Conservation (phyloP, 805 yeast species). For the Saccharomycopsis schoenii region DNA sequence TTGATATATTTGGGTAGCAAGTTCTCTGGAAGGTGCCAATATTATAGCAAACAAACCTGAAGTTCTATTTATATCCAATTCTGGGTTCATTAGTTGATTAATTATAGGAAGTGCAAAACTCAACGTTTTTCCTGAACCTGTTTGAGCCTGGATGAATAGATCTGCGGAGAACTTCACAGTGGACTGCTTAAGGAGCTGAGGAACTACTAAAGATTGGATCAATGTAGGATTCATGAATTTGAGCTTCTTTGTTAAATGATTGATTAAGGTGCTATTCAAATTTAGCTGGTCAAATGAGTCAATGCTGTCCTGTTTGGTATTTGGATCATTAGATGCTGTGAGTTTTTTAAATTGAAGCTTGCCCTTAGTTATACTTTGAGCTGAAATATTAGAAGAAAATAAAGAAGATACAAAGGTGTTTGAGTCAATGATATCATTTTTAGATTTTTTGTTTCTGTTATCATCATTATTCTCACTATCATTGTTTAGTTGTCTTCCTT, state of each 20-base stretch:
- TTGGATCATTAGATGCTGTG: background rate
- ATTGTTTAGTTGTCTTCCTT: constrained; percentile 2
- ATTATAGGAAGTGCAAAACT: constrained; percentile 81
- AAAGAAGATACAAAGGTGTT: constrained; percentile 76
- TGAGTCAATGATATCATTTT: constrained; percentile 26
- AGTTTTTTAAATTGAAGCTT: constrained; percentile 32
- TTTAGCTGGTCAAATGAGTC: background rate
- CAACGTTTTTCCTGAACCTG: constrained; percentile 96
- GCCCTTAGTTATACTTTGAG: constrained; percentile 24
- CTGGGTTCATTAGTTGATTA: constrained; percentile 54
- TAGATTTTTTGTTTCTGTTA: constrained; percentile 29
- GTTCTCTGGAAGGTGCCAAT: constrained; percentile 89
- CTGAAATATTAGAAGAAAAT: constrained; percentile 58
- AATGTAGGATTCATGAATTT: constrained; percentile 57
- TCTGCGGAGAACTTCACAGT: constrained; percentile 36
- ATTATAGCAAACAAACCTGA: constrained; percentile 86
- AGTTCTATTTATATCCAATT: constrained; percentile 38
- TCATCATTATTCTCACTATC: constrained; percentile 22
- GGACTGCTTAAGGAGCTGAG: constrained; percentile 35
- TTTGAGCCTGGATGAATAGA: constrained; percentile 88
- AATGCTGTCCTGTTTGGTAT: background rate
- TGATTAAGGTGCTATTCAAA: background rate
- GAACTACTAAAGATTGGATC: constrained; percentile 76
- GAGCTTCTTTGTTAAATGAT: constrained; percentile 24
- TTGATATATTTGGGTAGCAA: constrained; percentile 80